Evolutionary conservation across 768 basidiomycete genomes (phyloP), one percentile per base, ranked within the genome.

Genomic region (Sistotremastrum suecicum): DNA sequence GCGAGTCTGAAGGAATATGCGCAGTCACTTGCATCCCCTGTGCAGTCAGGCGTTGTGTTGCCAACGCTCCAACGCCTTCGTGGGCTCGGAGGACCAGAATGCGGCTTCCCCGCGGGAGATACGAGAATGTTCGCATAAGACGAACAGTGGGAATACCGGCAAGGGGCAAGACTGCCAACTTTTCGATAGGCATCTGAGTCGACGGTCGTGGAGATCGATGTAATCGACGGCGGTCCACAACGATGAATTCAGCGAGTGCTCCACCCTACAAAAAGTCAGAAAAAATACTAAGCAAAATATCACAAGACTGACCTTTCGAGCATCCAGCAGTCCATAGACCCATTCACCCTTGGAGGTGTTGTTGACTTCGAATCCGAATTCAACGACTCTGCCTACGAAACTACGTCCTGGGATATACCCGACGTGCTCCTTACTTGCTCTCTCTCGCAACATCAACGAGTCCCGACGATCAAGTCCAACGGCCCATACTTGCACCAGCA

Each of bases 401-500:
- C 83, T 83, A 39, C 90, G 69, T 0, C 89, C 91, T 20, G 91
- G 90, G 3, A 92, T 76, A 63, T 80, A 88, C 4, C 86, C 86
- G 44, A 59, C 61, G 5, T 58, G 56, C 36, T 54, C 57, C 3
- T 50, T 51, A 40, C 54, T 51, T 11, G 57, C 57, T 42, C 61
- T 31, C 35, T 76, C 71, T 5, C 73, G 71, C 7, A 86, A 73
- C 48, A 89, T 66, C 44, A 75, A 67, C 5, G 68, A 70, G 63
- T 94, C 91, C 5, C 81, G 64, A 9, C 71, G 68, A 53, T 94
- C 89, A 38, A 94, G 60, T 2, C 78, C 88, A 1, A 89, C 86
- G n/a, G 82, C 86, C 70, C 83, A 88, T 3, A 95, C 83, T 58
- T 91, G 88, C 5, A 95, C 78, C 28, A 95, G 68, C 10, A 91